phyloP scores from a whole-genome alignment of 257 asterid genomes.

The Solanum neorickii region DNA sequence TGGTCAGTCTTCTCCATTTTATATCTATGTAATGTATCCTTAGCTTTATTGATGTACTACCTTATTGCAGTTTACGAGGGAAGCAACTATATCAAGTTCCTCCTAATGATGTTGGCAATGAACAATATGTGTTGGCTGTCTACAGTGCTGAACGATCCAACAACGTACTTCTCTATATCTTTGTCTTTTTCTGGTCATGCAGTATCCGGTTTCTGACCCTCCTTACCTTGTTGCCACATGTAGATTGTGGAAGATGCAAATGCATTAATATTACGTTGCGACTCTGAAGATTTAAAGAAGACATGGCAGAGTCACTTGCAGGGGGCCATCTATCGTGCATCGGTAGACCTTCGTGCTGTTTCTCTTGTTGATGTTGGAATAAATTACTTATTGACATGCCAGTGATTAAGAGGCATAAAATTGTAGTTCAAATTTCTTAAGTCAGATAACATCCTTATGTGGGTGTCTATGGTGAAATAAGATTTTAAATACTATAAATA shows the following conservation, averaged over 20 bases:
- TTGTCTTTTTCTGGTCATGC: constrained; percentile 2
- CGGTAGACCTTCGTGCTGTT: constrained; percentile 34
- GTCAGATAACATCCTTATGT: background rate
- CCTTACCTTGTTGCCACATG: background rate
- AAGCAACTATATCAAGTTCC: constrained; percentile 84
- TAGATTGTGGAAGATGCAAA: constrained; percentile 81
- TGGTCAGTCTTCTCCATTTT: background rate
- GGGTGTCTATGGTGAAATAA: background rate
- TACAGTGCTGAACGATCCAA: constrained; percentile 51
- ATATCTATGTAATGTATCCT: constrained; percentile 4
- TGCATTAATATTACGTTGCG: constrained; percentile 63
- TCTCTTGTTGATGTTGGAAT: background rate
- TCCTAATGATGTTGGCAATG: constrained; percentile 50
- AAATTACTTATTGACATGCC: background rate
- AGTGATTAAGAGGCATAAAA: background rate
- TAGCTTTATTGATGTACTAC: background rate
- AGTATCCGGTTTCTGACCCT: constrained; percentile 4
- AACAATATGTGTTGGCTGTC: constrained; percentile 64
- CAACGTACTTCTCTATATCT: constrained; percentile 34
- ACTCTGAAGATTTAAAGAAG: constrained; percentile 58
- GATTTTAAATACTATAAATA: background rate
- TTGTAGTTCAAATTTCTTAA: background rate
- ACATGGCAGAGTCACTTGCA: constrained; percentile 81
- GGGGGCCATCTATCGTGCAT: constrained; percentile 85
- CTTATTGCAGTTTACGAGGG: constrained; percentile 61